Conservation (phyloP, 2,329 filamentous ascomycete species). For the Pochonia chlamydosporia region DNA sequence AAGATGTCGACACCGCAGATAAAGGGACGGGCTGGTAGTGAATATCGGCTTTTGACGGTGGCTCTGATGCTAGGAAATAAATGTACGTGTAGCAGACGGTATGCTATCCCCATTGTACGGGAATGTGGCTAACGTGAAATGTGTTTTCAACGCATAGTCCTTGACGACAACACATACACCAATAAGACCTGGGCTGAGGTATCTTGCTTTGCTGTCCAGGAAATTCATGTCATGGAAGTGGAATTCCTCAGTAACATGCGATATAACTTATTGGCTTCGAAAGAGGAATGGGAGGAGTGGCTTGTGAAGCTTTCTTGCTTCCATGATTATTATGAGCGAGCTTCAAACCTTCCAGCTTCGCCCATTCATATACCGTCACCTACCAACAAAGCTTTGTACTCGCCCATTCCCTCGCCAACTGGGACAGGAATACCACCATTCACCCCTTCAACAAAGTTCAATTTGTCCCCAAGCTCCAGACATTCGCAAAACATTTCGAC, state of each 20-base stretch:
- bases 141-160: slow-evolving; percentile 48
- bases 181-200: slow-evolving; percentile 99
- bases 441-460: slow-evolving; percentile 26
- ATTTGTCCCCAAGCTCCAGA: slow-evolving; percentile 35
- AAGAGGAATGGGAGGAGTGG: slow-evolving; percentile 84
- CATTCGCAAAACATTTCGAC: slow-evolving; percentile 33
- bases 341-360: slow-evolving; percentile 41
- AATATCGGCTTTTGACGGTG: slow-evolving; percentile 87
- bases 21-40: slow-evolving; percentile 86
- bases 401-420: slow-evolving; percentile 47
- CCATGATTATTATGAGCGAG: slow-evolving; percentile 73
- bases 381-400: slow-evolving; percentile 30
- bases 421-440: slow-evolving; percentile 25
- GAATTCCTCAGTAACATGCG: slow-evolving; percentile 98
- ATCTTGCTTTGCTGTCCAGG: slow-evolving; percentile 84
- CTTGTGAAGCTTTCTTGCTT: slow-evolving; percentile 77
- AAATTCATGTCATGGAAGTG: slow-evolving; percentile 99
- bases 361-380: slow-evolving; percentile 36
- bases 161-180: slow-evolving; percentile 98
- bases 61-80: slow-evolving; percentile 98
- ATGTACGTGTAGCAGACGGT: slow-evolving; percentile 51
- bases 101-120: not conserved
- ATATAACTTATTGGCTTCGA: slow-evolving; percentile 84
- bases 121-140: slow-evolving; percentile 14
- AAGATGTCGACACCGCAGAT: slow-evolving; percentile 87